Base-by-base conservation (phyloP, 164 flowering plant genomes). In the Chloranthus sessilifolius region DNA sequence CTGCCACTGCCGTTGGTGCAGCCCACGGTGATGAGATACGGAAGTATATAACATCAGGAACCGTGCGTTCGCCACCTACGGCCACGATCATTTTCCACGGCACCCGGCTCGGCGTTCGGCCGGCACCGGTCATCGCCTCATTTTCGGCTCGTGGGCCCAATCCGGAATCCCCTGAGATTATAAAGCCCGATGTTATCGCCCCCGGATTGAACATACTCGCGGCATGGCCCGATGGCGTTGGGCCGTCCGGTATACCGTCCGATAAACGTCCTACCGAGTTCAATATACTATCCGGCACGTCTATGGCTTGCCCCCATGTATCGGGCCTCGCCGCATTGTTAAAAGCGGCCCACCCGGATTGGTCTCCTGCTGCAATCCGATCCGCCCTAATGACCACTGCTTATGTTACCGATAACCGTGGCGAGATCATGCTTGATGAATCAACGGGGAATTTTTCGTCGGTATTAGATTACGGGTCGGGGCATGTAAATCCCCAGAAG, bases 301-400 rank as follows among this genome's bases (percentile, higher is more conserved):
- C 97, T 0, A 94, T 94, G 99, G 89, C 99, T 0, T 89, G 97
- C 59, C 99, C 97, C 1, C 99, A 94, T 57, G 92, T 94, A 2
- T 84, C 95, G 0, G 99, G 99, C 1, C 55, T 94, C 2, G 99
- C 86, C 1, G 97, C 99, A 1, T 38, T 94, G 73, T 29, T 94
- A 23, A 94, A 89, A 64, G 99, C 95, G 3, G 85, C 90, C 0
- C 95, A 94, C 50, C 95, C 95, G 0, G 85, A 71, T 7, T 94
- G 99, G 99, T 77, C 83, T 56, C 96, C 99, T 0, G 95, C 95
- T 0, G 92, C 88, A 0, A 82, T 94, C 5, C 63, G 84, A 36
- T 94, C 99, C 0, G 99, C 97, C 0, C 43, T 94, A 52, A 89
- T 85, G 92, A 94, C 99, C 0, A 94, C 96, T 0, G 97, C 99